These are phyloP conservation scores for Candida golubevii DNA, from an alignment of 805 yeast species.

Conservation along the genomic window DNA sequence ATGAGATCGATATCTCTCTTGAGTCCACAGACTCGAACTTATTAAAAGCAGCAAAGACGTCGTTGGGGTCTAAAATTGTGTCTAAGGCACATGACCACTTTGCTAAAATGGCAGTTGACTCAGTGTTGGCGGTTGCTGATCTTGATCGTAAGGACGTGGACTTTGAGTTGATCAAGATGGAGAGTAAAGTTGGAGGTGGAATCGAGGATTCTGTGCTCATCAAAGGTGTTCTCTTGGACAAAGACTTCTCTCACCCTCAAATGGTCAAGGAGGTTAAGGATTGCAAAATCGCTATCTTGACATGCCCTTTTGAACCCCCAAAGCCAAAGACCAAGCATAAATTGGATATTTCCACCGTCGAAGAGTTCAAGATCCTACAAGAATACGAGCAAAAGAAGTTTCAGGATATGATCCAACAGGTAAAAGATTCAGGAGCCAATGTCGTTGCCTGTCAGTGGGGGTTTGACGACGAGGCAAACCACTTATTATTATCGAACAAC, in stretches of 20 bases:
- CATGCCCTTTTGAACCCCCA: slow-evolving; percentile 99
- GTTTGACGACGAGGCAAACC: slow-evolving; percentile 97
- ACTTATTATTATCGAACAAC: slow-evolving; percentile 77
- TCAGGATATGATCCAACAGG: slow-evolving; percentile 80
- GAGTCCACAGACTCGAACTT: slow-evolving; percentile 54
- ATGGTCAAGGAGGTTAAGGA: slow-evolving; percentile 81
- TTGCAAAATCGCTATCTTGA: slow-evolving; percentile 88
- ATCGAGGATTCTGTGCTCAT: slow-evolving; percentile 80
- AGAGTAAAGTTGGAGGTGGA: slow-evolving; percentile 94
- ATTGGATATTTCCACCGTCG: slow-evolving; percentile 88
- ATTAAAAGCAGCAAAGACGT: slow-evolving; percentile 89
- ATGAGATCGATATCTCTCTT: slow-evolving; percentile 49
- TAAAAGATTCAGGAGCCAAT: slow-evolving; percentile 89
- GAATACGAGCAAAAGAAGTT: slow-evolving; percentile 89
- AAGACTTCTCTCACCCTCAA: slow-evolving; percentile 97
- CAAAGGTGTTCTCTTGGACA: slow-evolving; percentile 89
- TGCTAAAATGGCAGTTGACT: slow-evolving; percentile 96
- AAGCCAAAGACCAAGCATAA: slow-evolving; percentile 99
- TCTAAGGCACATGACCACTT: slow-evolving; percentile 90
- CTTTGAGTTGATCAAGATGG: slow-evolving; percentile 91
- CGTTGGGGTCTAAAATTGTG: slow-evolving; percentile 92
- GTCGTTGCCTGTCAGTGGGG: slow-evolving; percentile 99
- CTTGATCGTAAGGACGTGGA: slow-evolving; percentile 91
- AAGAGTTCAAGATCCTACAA: slow-evolving; percentile 88
- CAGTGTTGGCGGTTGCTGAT: slow-evolving; percentile 90